A percentile compares a stretch with the other conserved stretches of the same genome.
These are phyloP conservation scores for Aegilops speltoides DNA, from an alignment of 176 grass and related monocot species.

Conservation along the genomic window DNA sequence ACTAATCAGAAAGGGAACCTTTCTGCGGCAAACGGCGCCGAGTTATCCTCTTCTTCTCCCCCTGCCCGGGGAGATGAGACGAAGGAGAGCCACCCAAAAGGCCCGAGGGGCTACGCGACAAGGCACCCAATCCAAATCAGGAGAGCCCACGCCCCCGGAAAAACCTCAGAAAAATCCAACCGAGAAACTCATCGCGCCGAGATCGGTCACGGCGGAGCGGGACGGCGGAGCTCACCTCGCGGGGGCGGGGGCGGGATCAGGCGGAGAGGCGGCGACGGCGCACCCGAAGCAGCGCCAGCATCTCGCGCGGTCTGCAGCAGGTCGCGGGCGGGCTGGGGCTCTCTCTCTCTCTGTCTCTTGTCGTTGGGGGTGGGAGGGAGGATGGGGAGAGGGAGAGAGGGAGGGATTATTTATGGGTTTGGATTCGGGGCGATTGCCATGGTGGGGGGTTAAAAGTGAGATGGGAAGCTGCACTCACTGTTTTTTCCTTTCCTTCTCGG, in stretches of 20 bases:
- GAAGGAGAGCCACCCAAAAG: slow-evolving; percentile 34
- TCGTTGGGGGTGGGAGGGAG: neutral
- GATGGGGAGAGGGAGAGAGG: neutral
- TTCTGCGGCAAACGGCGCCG: neutral
- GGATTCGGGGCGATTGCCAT: neutral
- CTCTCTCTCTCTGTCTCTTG: neutral
- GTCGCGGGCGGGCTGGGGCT: too few relatives aligned
- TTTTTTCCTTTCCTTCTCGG: neutral
- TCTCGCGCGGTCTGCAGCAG: neutral
- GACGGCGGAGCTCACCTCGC: slow-evolving; percentile 32
- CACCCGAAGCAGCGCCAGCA: slow-evolving; percentile 13
- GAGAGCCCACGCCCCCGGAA: neutral
- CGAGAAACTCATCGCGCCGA: neutral
- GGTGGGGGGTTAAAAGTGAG: neutral
- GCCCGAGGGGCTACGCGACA: slow-evolving; percentile 27
- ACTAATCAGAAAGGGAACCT: neutral
- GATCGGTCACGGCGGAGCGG: neutral
- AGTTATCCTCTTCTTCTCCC: slow-evolving; percentile 25
- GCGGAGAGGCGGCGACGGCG: slow-evolving; percentile 14
- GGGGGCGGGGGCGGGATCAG: slow-evolving; percentile 24
- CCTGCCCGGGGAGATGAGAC: neutral
- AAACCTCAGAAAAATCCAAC: neutral
- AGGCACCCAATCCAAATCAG: slow-evolving; percentile 13
- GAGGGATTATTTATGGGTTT: slow-evolving; percentile 44
- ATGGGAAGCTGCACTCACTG: neutral